Evolutionary conservation across 78 protist species (phyloP), one percentile per base, ranked within the genome.

Genomic region (Capsaspora owczarzaki): DNA sequence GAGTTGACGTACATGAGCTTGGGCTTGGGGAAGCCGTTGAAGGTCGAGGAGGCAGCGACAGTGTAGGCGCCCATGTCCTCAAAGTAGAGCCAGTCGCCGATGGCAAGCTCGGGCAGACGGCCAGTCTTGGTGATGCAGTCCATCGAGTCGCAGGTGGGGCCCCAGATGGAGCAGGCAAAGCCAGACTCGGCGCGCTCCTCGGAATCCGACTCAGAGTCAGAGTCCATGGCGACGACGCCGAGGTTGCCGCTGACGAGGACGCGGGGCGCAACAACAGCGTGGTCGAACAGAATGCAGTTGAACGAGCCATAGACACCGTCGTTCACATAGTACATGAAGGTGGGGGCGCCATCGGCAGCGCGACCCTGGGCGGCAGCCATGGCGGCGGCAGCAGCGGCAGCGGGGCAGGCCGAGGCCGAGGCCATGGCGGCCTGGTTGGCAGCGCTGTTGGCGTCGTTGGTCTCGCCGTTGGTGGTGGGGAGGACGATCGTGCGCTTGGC

Each of bases 51-150:
- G 8, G 97, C 94, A 12, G 97, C 92, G 23, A n/a, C 23, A 19
- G 99, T 94, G 93, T 97, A 97, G 27, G 98, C 96, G 51, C 99
- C 99, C 96, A 97, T 92, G 88, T 91, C 69, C 53, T 35, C 69
- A 74, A 86, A 93, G 81, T 47, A 46, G 51, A 97, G 72, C 97
- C 97, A 95, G 69, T 94, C 96, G 69, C 98, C 99, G 42, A 89
- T 87, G 63, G 74, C 76, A 41, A 94, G 86, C 81, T 87, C 91
- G 27, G 97, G 98, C 51, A 96, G 56, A 60, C 10, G 69, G 27
- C 74, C 61, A 75, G 74, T 80, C 81, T 74, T 68, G 33, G 70
- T 66, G 49, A 95, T 77, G 60, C 86, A 87, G 82, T 97, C 99
- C 46, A 97, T 71, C 20, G 89, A 46, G 90, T 95, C 98, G 85